Evolutionary conservation across 495 filamentous ascomycete genomes (phyloP).

Genomic region (Clavariopsis aquatica): DNA sequence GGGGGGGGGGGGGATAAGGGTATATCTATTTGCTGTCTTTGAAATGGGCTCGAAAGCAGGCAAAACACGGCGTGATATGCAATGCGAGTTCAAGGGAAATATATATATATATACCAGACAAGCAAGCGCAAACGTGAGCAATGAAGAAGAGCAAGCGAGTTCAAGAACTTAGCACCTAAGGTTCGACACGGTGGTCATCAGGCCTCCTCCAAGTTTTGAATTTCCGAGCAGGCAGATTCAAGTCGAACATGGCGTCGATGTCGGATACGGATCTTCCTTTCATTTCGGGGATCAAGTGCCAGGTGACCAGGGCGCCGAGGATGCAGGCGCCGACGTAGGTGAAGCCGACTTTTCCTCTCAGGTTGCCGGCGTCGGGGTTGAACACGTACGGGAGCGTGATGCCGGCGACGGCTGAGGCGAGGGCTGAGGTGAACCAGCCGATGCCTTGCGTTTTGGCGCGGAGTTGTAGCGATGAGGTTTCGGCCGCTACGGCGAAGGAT

Average conservation of each 20-base stretch:
- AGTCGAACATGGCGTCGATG: slow-evolving; percentile 33
- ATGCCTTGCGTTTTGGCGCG: slow-evolving; percentile 32
- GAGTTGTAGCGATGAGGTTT: slow-evolving; percentile 29
- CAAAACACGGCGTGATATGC: no score
- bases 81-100: no score
- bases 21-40: no score
- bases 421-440: slow-evolving; percentile 18
- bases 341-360: slow-evolving; percentile 30
- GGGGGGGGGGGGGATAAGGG: no score
- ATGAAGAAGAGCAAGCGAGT: no score
- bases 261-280: slow-evolving; percentile 25
- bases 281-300: slow-evolving; percentile 28
- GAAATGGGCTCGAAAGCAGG: no score
- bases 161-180: no score
- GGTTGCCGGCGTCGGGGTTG: slow-evolving; percentile 30
- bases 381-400: slow-evolving; percentile 33
- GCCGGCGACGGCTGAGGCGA: slow-evolving; percentile 10
- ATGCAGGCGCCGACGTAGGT: slow-evolving; percentile 22
- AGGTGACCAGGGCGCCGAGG: slow-evolving; percentile 9
- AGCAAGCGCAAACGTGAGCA: neutral
- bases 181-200: neutral
- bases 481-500: slow-evolving; percentile 25
- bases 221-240: slow-evolving; percentile 10
- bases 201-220: slow-evolving; percentile 19
- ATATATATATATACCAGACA: no score